Percentiles rank a stretch among this genome's conserved stretches.
Evolutionary conservation across 2,329 filamentous ascomycete genomes (phyloP).

Genomic region (Colletotrichum tofieldiae): DNA sequence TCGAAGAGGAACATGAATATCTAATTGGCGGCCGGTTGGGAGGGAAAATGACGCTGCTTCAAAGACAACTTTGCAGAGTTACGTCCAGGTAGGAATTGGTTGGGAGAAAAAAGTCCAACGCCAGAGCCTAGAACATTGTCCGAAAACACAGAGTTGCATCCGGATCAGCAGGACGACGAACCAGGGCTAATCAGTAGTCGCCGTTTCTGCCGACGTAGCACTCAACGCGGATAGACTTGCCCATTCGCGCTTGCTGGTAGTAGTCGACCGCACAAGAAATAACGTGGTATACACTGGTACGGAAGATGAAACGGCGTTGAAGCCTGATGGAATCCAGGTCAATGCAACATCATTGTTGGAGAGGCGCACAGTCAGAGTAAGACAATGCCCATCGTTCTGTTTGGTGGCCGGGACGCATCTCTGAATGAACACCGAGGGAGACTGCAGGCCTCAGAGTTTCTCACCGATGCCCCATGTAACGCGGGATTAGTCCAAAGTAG

Average conservation of each 20-base stretch:
- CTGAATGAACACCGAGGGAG: no score
- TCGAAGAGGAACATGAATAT: neutral
- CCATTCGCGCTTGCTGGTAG: constrained; percentile 17
- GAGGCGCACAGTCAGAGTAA: neutral
- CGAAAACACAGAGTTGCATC: constrained; percentile 30
- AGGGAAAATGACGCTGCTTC: neutral
- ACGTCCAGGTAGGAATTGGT: neutral
- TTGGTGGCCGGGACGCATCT: neutral
- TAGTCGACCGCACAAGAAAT: neutral
- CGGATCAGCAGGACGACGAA: constrained; percentile 11
- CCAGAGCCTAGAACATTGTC: constrained; percentile 24
- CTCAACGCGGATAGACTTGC: constrained; percentile 34
- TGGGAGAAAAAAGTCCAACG: neutral
- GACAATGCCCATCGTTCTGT: neutral
- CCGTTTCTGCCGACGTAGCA: constrained; percentile 16
- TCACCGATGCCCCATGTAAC: neutral
- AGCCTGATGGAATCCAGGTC: constrained; percentile 5
- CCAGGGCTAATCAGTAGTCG: constrained; percentile 15
- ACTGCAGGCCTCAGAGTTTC: neutral
- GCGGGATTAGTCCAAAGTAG: neutral
- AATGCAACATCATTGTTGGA: neutral
- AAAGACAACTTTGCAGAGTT: neutral
- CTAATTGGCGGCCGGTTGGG: neutral
- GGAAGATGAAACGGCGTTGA: constrained; percentile 31
- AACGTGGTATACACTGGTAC: constrained; percentile 4